A percentile compares a stretch with the other conserved stretches of the same genome.
These are phyloP conservation scores for Heliamphora pulchella DNA, from an alignment of 179 eudicot genomes.

Conservation along the genomic window DNA sequence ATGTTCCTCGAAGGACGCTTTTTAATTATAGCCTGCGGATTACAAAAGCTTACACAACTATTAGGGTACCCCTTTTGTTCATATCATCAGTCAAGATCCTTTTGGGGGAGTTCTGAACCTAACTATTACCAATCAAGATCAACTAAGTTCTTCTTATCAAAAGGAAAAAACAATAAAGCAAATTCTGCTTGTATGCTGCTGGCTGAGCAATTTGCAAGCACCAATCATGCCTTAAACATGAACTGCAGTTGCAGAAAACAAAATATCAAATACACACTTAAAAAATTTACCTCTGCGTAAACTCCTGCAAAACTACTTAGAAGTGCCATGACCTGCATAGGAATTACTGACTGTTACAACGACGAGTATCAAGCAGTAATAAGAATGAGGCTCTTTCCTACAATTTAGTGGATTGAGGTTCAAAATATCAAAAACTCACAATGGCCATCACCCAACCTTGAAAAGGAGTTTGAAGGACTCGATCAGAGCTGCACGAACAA, in stretches of 20 bases:
- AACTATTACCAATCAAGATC: not conserved
- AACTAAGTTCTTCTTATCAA: not conserved
- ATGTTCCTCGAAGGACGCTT: slow-evolving; percentile 96
- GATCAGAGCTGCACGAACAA: slow-evolving; percentile 74
- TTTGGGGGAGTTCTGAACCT: not conserved
- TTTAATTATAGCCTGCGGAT: slow-evolving; percentile 78
- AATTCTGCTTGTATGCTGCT: not conserved
- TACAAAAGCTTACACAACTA: slow-evolving; percentile 19
- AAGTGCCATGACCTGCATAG: slow-evolving; percentile 88
- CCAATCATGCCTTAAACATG: not conserved
- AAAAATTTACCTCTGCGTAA: slow-evolving; percentile 76
- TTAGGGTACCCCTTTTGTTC: not conserved
- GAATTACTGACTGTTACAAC: slow-evolving; percentile 7
- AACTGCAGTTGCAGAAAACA: slow-evolving; percentile 11
- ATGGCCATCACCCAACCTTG: slow-evolving; percentile 99
- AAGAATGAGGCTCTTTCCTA: slow-evolving; percentile 1
- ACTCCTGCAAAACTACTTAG: slow-evolving; percentile 99
- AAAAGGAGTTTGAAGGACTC: slow-evolving; percentile 82
- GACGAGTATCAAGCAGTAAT: not conserved
- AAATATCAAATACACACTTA: slow-evolving; percentile 7
- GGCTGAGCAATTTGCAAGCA: not conserved
- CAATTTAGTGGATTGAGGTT: slow-evolving; percentile 2
- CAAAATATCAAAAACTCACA: slow-evolving; percentile 49
- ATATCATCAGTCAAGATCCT: slow-evolving; percentile 6
- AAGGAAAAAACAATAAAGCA: not conserved